Evolutionary conservation across 257 asterid species (phyloP).

Genomic region (Solanum tarapatanum): DNA sequence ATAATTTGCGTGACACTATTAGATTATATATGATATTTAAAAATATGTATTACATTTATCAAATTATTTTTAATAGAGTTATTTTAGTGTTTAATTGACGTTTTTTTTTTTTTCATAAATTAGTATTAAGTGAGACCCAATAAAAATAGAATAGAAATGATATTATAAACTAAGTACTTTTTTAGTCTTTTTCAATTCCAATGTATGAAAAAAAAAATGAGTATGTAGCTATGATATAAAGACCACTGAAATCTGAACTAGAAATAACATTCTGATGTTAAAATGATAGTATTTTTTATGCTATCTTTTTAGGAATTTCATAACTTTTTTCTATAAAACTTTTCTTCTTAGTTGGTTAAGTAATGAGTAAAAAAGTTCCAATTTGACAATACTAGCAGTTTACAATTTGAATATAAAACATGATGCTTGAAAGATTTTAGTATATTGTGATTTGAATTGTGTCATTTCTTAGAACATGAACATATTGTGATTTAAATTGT

Average conservation of each 20-base stretch:
- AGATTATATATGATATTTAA: too few relatives aligned
- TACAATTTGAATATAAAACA: neutral
- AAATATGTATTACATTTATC: too few relatives aligned
- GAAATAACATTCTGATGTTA: neutral
- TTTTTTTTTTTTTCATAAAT: rapidly evolving
- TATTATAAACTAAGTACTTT: neutral
- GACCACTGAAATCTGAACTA: neutral
- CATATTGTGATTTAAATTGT: neutral
- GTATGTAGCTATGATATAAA: neutral
- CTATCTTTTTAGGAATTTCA: neutral
- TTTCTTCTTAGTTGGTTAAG: neutral
- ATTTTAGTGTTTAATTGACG: neutral
- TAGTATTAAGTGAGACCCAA: neutral
- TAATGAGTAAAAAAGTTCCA: neutral
- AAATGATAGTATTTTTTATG: neutral
- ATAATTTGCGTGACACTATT: neutral
- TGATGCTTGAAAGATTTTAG: neutral
- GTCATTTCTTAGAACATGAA: neutral
- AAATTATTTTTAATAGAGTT: too few relatives aligned
- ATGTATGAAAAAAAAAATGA: neutral
- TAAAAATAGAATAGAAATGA: neutral
- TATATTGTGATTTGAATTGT: neutral
- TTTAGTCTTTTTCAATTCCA: neutral
- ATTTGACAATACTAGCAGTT: neutral
- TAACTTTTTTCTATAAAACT: too few relatives aligned